Evolutionary conservation across 352 stramenopile genomes (phyloP).

Genomic region (Phytophthora tubulina): DNA sequence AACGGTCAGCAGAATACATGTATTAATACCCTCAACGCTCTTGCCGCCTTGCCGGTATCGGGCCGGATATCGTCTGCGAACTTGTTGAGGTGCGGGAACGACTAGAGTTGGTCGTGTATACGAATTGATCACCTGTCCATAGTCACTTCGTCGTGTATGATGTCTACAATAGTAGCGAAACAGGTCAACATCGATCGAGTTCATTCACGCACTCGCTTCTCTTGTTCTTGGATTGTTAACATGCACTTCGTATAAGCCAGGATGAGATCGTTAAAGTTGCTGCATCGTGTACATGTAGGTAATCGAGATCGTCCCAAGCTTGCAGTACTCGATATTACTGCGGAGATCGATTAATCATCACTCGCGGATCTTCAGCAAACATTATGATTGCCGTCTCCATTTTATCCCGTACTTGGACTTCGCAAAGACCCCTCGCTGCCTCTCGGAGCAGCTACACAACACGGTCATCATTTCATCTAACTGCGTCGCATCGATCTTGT

Average conservation of each 20-base stretch:
- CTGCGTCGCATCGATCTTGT: constrained; percentile 10
- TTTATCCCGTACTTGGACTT: not conserved
- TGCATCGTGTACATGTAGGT: not conserved
- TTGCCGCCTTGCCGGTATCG: not conserved
- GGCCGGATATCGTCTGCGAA: not conserved
- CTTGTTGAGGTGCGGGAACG: not conserved
- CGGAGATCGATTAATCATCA: constrained; percentile 6
- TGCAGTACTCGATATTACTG: not conserved
- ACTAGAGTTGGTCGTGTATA: not conserved
- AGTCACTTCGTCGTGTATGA: too few relatives aligned
- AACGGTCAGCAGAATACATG: too few relatives aligned
- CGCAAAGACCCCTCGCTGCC: not conserved
- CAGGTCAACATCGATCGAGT: too few relatives aligned
- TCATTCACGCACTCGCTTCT: not conserved
- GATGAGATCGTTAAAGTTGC: constrained; percentile 31
- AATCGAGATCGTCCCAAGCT: constrained; percentile 13
- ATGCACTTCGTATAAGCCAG: constrained; percentile 29
- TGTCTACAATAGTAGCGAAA: too few relatives aligned
- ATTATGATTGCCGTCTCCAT: not conserved
- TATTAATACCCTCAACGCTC: not conserved
- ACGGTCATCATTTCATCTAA: constrained; percentile 16
- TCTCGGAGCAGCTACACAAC: constrained; percentile 13
- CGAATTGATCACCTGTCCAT: too few relatives aligned
- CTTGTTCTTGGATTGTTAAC: constrained; percentile 23
- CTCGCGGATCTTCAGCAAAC: not conserved